phyloP scores from a whole-genome alignment of 805 yeast genomes.

The Saccharomycopsis amapae region DNA sequence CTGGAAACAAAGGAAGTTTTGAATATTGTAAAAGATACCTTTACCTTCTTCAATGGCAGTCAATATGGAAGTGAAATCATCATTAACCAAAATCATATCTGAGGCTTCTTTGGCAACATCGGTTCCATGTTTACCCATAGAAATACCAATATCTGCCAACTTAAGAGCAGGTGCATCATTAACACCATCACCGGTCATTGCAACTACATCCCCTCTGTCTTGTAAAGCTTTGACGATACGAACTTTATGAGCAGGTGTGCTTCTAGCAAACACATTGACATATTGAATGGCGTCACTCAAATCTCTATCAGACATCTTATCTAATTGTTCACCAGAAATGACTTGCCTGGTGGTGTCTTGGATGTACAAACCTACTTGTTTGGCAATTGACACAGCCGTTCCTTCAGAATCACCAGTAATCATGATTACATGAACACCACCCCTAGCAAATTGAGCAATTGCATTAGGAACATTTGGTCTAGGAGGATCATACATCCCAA shows the following conservation, averaged over 20 bases:
- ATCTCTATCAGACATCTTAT: conserved; percentile 61
- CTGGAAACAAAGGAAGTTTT: conserved; percentile 91
- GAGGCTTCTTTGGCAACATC: conserved; percentile 99
- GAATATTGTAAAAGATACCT: conserved; percentile 93
- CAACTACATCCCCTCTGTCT: conserved; percentile 88
- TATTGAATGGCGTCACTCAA: conserved; percentile 69
- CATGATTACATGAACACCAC: conserved; percentile 98
- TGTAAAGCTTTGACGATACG: conserved; percentile 85
- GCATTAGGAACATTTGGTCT: conserved; percentile 77
- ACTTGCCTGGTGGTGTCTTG: conserved; percentile 58
- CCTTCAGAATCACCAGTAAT: conserved; percentile 92
- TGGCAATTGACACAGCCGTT: conserved; percentile 80
- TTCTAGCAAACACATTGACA: conserved; percentile 88
- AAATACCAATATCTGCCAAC: conserved; percentile 91
- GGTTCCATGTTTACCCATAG: conserved; percentile 91
- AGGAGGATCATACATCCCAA: conserved; percentile 98
- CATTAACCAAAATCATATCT: conserved; percentile 95
- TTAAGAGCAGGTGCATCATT: conserved; percentile 98
- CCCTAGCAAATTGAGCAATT: conserved; percentile 67
- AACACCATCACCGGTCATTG: conserved; percentile 99
- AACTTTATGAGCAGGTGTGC: conserved; percentile 91
- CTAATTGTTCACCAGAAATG: conserved; percentile 79
- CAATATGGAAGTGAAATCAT: conserved; percentile 89
- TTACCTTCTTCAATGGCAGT: conserved; percentile 96
- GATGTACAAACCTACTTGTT: conserved; percentile 83